Conservation (phyloP, 805 yeast genomes). For the Monosporozyma aerobia region DNA sequence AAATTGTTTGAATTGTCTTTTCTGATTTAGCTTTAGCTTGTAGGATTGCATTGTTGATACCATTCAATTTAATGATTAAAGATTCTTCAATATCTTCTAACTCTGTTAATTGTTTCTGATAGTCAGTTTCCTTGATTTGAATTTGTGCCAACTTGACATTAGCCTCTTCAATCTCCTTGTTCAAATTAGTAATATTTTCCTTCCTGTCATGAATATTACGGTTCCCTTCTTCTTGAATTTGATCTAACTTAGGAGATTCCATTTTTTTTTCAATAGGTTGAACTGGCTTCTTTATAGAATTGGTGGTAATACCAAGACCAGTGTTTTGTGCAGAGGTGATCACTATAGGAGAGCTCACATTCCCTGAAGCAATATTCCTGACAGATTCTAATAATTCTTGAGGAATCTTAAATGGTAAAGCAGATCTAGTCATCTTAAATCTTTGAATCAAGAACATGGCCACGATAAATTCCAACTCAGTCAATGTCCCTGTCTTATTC, state of each 20-base stretch:
- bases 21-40: slow-evolving; percentile 1
- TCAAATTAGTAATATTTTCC: not conserved
- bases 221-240: not conserved
- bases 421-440: slow-evolving; percentile 52
- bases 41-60: not conserved
- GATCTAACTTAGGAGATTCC: slow-evolving; percentile 26
- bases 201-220: not conserved
- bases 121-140: not conserved
- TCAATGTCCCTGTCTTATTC: slow-evolving; percentile 71
- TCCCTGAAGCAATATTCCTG: not conserved
- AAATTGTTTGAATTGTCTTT: slow-evolving; percentile 2
- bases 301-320: not conserved
- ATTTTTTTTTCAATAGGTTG: slow-evolving; percentile 7
- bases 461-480: slow-evolving; percentile 74
- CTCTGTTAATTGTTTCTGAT: slow-evolving; percentile 1
- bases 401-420: slow-evolving; percentile 28
- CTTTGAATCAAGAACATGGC: slow-evolving; percentile 89
- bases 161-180: slow-evolving; percentile 1
- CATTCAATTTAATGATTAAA: slow-evolving; percentile 2
- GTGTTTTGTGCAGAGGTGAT: not conserved
- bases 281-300: not conserved
- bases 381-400: slow-evolving; percentile 7
- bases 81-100: slow-evolving; percentile 2
- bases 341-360: not conserved
- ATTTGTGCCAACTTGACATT: not conserved